phyloP scores from a whole-genome alignment of 1,284 basidiomycete genomes.

The Rhizoctonia solani region DNA sequence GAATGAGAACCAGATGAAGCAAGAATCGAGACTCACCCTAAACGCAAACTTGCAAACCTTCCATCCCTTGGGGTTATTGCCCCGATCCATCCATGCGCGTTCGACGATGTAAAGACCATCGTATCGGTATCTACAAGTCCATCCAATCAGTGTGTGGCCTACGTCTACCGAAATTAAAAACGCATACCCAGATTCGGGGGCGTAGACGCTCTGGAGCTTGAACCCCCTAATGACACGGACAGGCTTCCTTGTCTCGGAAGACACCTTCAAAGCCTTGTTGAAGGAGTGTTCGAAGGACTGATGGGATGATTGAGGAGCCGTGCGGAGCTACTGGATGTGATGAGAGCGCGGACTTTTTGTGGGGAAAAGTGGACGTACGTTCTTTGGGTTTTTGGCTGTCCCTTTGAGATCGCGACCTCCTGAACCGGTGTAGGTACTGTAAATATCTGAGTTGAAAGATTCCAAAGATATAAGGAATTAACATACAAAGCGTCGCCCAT shows the following conservation, averaged over 20 bases:
- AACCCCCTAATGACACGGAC: constrained; percentile 81
- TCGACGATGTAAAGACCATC: constrained; percentile 80
- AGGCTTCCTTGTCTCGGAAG: constrained; percentile 71
- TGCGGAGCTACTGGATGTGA: too few species aligned
- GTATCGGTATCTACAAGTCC: constrained; percentile 83
- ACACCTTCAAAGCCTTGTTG: constrained; percentile 71
- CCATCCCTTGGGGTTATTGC: constrained; percentile 64
- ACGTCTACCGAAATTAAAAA: background rate
- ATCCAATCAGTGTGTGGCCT: background rate
- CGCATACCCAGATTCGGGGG: constrained; percentile 67
- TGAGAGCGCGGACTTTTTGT: too few species aligned
- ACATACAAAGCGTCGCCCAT: constrained; percentile 78
- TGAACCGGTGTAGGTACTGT: constrained; percentile 43
- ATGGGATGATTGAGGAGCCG: constrained; percentile 78
- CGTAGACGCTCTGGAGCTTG: constrained; percentile 70
- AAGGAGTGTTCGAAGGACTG: constrained; percentile 73
- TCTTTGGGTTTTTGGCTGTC: constrained; percentile 73
- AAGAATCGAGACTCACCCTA: constrained; percentile 57
- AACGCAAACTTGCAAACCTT: constrained; percentile 80
- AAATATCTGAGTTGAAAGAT: constrained; percentile 53
- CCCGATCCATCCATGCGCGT: constrained; percentile 71
- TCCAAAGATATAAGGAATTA: background rate
- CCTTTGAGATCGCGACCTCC: constrained; percentile 83
- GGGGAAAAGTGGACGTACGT: constrained; percentile 54
- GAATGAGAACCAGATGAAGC: background rate